Base-by-base conservation (phyloP, 2,329 filamentous ascomycete species). In the Aspergillus oerlinghausenensis region DNA sequence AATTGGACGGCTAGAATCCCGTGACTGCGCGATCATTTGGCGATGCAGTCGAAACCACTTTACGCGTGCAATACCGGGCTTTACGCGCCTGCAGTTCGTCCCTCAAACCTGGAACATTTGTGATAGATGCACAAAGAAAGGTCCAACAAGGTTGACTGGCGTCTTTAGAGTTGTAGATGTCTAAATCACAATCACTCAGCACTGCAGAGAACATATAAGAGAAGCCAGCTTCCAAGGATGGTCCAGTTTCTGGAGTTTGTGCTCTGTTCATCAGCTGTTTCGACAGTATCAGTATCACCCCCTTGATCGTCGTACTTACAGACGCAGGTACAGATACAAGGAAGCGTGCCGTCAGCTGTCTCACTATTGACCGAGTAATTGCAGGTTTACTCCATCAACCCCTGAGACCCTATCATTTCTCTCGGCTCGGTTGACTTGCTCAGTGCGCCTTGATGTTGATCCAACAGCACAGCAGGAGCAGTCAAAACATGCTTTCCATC, bases 21-120 rank as follows among this genome's bases (percentile, higher is more conserved):
- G 70, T 74, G 72, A 74, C 63, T 54, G 59, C 72, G 72, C 65
- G 72, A 54, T 58, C 56, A 68, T 73, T 73, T 73, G 69, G 70
- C 69, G 70, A 72, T 67, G 49, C 47, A 26, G n/a, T 47, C 35
- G 50, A 60, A 64, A 61, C 63, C 63, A 65, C 66, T 69, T 68
- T 70, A 72, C 70, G 70, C 65, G 67, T 66, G 52, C 35, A 59
- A 55, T 66, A 66, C 63, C 55, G n/a, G 14, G 42, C 40, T 40
- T 61, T 58, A 63, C 65, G 63, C 70, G 70, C 70, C 62, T 64
- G 54, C 61, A 59, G 60, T 57, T 56, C 4, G 55, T 63, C 57
- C 60, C 61, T 58, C 65, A 60, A 60, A 56, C 63, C 63, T 52
- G 28, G 26, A 40, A 32, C 56, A n/a, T 53, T 54, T 17, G 23